phyloP scores from a whole-genome alignment of 169 alveolate species.

The Plasmodium blacklocki region DNA sequence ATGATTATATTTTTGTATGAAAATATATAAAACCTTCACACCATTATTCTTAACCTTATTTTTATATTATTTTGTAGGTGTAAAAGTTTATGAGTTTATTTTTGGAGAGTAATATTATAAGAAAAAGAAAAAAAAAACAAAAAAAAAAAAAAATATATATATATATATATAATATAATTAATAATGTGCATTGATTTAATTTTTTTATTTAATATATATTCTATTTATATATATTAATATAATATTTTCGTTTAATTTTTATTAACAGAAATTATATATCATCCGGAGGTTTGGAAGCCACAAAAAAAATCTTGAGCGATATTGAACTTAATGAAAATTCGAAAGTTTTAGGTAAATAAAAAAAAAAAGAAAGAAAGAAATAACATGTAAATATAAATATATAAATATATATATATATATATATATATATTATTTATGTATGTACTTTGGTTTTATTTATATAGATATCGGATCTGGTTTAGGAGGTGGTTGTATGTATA shows the following conservation, averaged over 20 bases:
- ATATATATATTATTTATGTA: background rate
- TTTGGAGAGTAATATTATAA: constrained; percentile 48
- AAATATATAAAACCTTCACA: background rate
- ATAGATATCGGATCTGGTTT: constrained; percentile 56
- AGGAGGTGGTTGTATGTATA: constrained; percentile 56
- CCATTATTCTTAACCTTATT: background rate
- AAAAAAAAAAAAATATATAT: background rate
- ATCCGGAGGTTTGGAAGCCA: constrained; percentile 44
- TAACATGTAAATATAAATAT: background rate
- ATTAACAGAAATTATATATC: constrained; percentile 31
- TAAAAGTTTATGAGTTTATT: constrained; percentile 41
- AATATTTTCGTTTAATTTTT: background rate
- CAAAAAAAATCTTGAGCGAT: constrained; percentile 48
- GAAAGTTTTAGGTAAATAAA: constrained; percentile 29
- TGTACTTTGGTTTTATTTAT: background rate
- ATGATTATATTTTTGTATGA: background rate
- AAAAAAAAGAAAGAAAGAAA: too few relatives aligned
- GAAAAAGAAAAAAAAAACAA: constrained; percentile 1
- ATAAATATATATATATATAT: background rate
- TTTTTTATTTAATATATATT: background rate
- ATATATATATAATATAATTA: background rate
- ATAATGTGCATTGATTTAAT: background rate
- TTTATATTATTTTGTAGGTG: constrained; percentile 12
- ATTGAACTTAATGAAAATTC: constrained; percentile 40
- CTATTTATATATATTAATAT: background rate